These are phyloP conservation scores for Rhynchosporium agropyri DNA, from an alignment of 2,329 filamentous ascomycete genomes.

Conservation along the genomic window DNA sequence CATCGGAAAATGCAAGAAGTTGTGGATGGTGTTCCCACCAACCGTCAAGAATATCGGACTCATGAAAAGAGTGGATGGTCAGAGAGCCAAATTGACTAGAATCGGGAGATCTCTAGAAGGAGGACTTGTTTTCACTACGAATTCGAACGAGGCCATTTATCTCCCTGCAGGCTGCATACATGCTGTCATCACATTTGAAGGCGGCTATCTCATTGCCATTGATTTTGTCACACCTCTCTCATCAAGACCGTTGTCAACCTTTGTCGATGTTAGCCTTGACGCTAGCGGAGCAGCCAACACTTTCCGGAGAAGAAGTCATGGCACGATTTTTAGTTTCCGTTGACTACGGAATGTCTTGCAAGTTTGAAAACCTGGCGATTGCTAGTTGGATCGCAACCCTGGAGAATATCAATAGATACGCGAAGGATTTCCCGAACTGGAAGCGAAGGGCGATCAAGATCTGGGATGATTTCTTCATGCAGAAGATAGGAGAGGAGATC, in stretches of 20 bases:
- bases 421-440: not conserved
- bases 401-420: constrained; percentile 3
- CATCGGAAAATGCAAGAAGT: constrained; percentile 21
- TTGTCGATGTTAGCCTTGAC: constrained; percentile 13
- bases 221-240: constrained; percentile 27
- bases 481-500: not conserved
- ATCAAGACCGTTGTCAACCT: constrained; percentile 1
- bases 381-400: constrained; percentile 8
- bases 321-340: not conserved
- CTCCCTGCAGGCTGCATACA: constrained; percentile 27
- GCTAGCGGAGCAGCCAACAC: not conserved
- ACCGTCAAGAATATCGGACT: constrained; percentile 24
- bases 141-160: constrained; percentile 24
- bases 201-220: constrained; percentile 24
- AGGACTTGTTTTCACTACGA: constrained; percentile 22
- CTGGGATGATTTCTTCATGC: constrained; percentile 10
- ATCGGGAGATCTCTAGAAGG: constrained; percentile 25
- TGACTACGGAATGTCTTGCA: constrained; percentile 8
- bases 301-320: constrained; percentile 7
- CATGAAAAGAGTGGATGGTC: constrained; percentile 18
- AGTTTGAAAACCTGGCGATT: not conserved
- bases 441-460: not conserved
- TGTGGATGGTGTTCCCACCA: constrained; percentile 28
- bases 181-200: constrained; percentile 23
- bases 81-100: constrained; percentile 17